Base-by-base conservation (phyloP, 2,329 filamentous ascomycete genomes). In the Hortaea sp. region DNA sequence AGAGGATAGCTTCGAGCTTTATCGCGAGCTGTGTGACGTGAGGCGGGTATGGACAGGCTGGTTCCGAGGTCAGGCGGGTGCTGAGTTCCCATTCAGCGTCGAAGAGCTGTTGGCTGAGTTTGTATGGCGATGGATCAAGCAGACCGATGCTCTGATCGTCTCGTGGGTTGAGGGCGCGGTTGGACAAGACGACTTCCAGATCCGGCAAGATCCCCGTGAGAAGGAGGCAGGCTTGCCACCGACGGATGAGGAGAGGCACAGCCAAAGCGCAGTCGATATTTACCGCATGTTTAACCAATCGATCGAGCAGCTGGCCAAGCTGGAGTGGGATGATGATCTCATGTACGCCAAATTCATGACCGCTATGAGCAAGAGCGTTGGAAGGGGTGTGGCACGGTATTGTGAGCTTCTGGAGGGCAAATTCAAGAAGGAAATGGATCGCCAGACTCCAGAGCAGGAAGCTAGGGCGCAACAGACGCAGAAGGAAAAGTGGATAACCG, bases 341-440 rank as follows among this genome's bases (percentile, higher is more conserved):
- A 89, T 95, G 54, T 86, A 95, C 62, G 90, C 92, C 35, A 88
- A 89, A 51, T 98, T 98, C 67, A 97, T 97, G 89, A 98, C 92
- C 11, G 81, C 88, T 1, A 72, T 95, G 11, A 82, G 89, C 10
- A 94, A 88, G 58, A 83, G 84, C 0, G 87, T 97, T 49, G 84
- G 89, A 1, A 75, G 78, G 41, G 89, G 88, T 12, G 78, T 98
- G 41, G 83, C 85, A 9, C 80, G 81, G 55, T 98, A 98, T 64
- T 98, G 92, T 63, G 92, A 98, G 61, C 40, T 90, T 40, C 74
- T 97, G 28, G 92, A 97, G 58, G 80, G 84, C 55, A 81, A 78
- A 52, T 98, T 98, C 59, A 77, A 78, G 30, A 85, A 78, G 60
- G 92, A 98, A 63, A 95, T 98, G 90, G 89, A 97, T 60, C 79